These are phyloP conservation scores for Stipa capillata DNA, from an alignment of 176 grass and related monocot genomes.

Conservation along the genomic window DNA sequence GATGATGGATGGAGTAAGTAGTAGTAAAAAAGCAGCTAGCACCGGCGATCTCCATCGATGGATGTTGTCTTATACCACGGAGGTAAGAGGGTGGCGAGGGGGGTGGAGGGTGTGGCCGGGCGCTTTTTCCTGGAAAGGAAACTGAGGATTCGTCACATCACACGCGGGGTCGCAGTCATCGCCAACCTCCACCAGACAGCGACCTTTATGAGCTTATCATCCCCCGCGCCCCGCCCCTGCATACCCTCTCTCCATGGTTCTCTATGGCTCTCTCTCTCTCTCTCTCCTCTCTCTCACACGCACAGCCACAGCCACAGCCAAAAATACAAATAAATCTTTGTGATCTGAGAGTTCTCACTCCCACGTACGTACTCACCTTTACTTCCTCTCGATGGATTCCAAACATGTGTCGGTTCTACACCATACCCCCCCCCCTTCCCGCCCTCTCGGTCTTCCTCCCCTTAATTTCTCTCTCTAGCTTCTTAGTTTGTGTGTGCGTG, in stretches of 20 bases:
- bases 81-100: conserved; percentile 35
- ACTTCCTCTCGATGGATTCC: conserved; percentile 9
- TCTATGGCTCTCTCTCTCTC: background rate
- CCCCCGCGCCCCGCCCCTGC: no score
- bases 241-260: no score
- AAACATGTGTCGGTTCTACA: conserved; percentile 38
- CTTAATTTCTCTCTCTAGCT: no score
- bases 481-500: no score
- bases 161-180: conserved; percentile 49
- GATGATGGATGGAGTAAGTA: background rate
- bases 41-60: background rate
- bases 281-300: background rate
- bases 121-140: conserved; percentile 74
- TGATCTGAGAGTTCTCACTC: conserved; percentile 40
- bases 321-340: background rate
- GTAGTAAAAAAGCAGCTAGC: conserved; percentile 1
- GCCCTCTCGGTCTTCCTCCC: no score
- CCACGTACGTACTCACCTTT: conserved; percentile 29
- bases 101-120: no score
- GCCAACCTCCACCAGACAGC: conserved; percentile 48
- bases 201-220: conserved; percentile 47
- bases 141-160: conserved; percentile 96
- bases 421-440: no score
- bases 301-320: background rate
- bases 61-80: conserved; percentile 24